These are phyloP conservation scores for Amaranthus hypochondriacus DNA, from an alignment of 148 eudicot species.

Conservation along the genomic window DNA sequence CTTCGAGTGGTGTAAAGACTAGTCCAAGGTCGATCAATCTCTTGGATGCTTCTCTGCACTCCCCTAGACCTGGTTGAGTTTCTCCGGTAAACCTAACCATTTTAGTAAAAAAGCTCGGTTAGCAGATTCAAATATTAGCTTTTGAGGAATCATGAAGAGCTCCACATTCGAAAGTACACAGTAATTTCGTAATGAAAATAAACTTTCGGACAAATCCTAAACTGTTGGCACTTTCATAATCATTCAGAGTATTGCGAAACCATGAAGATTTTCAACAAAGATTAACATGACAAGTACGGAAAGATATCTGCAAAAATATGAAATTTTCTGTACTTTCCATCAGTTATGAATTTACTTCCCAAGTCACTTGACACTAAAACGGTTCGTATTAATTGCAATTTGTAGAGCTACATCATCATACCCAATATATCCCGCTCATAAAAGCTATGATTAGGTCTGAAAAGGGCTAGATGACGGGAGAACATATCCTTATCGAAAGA, in stretches of 20 bases:
- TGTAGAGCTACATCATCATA: not conserved
- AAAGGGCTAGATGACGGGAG: too few relatives aligned
- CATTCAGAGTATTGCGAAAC: not conserved
- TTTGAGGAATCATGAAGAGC: not conserved
- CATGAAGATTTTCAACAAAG: not conserved
- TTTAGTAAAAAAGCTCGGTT: not conserved
- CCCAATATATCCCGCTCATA: too few relatives aligned
- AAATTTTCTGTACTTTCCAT: not conserved
- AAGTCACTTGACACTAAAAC: not conserved
- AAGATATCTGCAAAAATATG: not conserved
- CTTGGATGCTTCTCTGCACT: constrained; percentile 73
- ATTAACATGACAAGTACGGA: not conserved
- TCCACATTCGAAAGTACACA: not conserved
- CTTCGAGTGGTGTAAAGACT: constrained; percentile 64
- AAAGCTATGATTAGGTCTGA: too few relatives aligned
- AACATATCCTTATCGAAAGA: too few relatives aligned
- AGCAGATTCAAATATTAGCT: not conserved
- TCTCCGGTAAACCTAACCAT: constrained; percentile 58
- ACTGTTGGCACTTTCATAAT: not conserved
- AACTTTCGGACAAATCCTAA: too few relatives aligned
- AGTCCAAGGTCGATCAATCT: constrained; percentile 65
- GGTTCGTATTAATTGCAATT: not conserved
- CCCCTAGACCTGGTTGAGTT: constrained; percentile 72
- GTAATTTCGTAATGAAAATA: not conserved
- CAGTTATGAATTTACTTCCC: not conserved